Evolutionary conservation across 2,329 filamentous ascomycete species (phyloP).

Genomic region (Kalmusia sp.): DNA sequence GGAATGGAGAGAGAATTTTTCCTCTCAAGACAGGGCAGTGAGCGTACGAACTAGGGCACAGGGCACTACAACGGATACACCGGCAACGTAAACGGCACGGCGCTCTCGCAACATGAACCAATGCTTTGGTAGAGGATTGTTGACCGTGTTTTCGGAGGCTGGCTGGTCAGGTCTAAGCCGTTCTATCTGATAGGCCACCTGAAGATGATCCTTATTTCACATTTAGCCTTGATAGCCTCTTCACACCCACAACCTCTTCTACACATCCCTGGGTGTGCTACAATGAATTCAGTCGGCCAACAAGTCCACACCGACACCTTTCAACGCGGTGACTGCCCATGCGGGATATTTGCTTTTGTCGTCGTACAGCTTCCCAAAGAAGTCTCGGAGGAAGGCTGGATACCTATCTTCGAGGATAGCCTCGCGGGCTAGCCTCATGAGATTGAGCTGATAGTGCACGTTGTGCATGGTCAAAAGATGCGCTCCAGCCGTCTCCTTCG

Average conservation of each 20-base stretch:
- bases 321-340: constrained; percentile 85
- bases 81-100: too few relatives aligned
- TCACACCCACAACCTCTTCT: background rate
- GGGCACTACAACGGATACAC: too few relatives aligned
- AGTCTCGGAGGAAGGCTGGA: constrained; percentile 77
- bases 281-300: constrained; percentile 26
- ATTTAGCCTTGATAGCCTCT: background rate
- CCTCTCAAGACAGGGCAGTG: too few relatives aligned
- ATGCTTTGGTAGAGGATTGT: too few relatives aligned
- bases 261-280: too few relatives aligned
- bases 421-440: constrained; percentile 78
- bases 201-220: background rate
- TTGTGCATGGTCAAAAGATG: constrained; percentile 91
- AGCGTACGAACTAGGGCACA: too few relatives aligned
- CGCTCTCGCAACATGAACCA: too few relatives aligned
- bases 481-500: constrained; percentile 94
- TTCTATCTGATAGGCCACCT: too few relatives aligned
- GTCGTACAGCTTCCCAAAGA: constrained; percentile 78
- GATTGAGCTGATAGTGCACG: constrained; percentile 85
- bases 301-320: constrained; percentile 72
- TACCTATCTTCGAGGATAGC: constrained; percentile 83
- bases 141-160: too few relatives aligned
- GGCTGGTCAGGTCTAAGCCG: too few relatives aligned
- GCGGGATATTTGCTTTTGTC: constrained; percentile 72
- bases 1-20: too few relatives aligned